Evolutionary conservation across 2,329 filamentous ascomycete species (phyloP).

Genomic region (Parafenestella ontariensis): DNA sequence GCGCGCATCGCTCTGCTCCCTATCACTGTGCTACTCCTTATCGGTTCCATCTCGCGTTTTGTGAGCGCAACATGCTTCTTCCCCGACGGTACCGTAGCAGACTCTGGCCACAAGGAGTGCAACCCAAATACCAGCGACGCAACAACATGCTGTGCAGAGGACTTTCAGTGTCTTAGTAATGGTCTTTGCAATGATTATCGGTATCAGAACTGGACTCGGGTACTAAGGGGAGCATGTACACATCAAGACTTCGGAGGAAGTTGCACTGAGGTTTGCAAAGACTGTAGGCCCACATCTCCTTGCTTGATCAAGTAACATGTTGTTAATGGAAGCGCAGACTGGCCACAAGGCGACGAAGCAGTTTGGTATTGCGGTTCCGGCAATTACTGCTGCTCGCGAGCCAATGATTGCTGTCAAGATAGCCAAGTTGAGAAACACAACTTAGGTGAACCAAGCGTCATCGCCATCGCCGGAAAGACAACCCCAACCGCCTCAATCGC

Average conservation of each 20-base stretch:
- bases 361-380: conserved; percentile 22
- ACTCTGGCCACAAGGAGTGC: conserved; percentile 13
- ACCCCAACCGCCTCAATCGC: neutral
- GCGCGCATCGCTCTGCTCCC: conserved; percentile 1
- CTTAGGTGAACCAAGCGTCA: conserved; percentile 13
- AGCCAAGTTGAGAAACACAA: conserved; percentile 3
- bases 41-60: neutral
- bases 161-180: conserved; percentile 26
- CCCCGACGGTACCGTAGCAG: conserved; percentile 20
- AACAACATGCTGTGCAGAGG: conserved; percentile 22
- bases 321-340: conserved; percentile 10
- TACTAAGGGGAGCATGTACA: conserved; percentile 28
- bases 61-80: conserved; percentile 20
- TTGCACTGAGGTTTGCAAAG: conserved; percentile 16
- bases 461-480: conserved; percentile 17
- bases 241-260: conserved; percentile 16
- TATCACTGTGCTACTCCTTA: neutral
- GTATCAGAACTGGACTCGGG: conserved; percentile 19
- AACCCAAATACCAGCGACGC: conserved; percentile 6
- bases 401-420: conserved; percentile 11
- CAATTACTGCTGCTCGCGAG: conserved; percentile 26
- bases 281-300: conserved; percentile 7
- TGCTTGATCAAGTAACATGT: neutral
- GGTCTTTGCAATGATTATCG: conserved; percentile 25
- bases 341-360: conserved; percentile 27